These are phyloP conservation scores for Trametes sp. DNA, from an alignment of 1,284 basidiomycete genomes.

Conservation along the genomic window DNA sequence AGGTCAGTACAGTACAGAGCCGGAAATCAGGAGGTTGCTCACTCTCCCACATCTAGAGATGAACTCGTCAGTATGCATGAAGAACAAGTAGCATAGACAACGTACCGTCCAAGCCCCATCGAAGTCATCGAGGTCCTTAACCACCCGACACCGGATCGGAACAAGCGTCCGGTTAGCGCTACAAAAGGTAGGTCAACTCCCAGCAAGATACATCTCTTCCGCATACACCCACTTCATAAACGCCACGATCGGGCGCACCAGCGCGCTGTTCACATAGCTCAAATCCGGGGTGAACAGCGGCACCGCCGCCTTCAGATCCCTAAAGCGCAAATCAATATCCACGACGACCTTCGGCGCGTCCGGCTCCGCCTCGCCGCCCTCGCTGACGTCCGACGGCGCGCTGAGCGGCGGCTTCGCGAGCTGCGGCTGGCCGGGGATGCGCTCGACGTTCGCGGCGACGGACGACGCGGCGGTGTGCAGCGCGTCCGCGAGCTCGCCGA, in stretches of 20 bases:
- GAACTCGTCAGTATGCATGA: conserved; percentile 20
- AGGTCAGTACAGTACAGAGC: conserved; percentile 26
- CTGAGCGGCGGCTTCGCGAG: conserved; percentile 88
- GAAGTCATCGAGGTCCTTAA: conserved; percentile 82
- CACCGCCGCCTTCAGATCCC: conserved; percentile 96
- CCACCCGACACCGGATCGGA: conserved; percentile 88
- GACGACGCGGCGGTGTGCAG: conserved; percentile 64
- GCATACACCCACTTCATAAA: conserved; percentile 88
- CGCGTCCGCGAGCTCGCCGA: conserved; percentile 91
- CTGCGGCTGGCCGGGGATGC: conserved; percentile 89
- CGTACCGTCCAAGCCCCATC: conserved; percentile 91
- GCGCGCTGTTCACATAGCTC: conserved; percentile 93
- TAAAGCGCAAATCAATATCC: conserved; percentile 95
- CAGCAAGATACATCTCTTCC: background rate
- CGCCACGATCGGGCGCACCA: conserved; percentile 96
- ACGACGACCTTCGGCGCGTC: conserved; percentile 71
- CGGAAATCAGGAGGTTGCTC: conserved; percentile 39
- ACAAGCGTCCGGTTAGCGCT: conserved; percentile 92
- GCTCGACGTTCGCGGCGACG: conserved; percentile 56
- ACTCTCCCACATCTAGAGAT: conserved; percentile 84
- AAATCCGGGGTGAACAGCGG: conserved; percentile 90
- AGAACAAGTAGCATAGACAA: conserved; percentile 28
- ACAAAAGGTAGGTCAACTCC: conserved; percentile 16
- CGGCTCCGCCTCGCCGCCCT: conserved; percentile 46
- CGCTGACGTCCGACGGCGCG: conserved; percentile 62